These are phyloP conservation scores for Leccinum subfulvum DNA, from an alignment of 1,284 basidiomycete genomes.

Conservation along the genomic window DNA sequence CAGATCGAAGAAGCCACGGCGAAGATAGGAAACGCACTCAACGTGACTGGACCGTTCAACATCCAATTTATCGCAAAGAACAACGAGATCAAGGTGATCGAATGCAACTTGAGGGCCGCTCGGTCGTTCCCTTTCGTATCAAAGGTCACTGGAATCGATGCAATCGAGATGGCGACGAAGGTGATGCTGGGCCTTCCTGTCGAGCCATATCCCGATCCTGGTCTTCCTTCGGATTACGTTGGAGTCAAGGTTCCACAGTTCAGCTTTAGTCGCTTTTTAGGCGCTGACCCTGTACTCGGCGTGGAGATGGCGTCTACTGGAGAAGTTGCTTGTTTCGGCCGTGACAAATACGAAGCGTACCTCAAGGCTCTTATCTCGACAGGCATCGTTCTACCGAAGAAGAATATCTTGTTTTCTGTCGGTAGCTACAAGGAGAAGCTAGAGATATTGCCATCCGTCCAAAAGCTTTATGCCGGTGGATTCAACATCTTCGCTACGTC, in stretches of 20 bases:
- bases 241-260: conserved; percentile 99
- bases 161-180: conserved; percentile 98
- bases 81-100: conserved; percentile 99
- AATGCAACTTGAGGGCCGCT: conserved; percentile 97
- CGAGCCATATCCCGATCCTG: conserved; percentile 86
- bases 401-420: conserved; percentile 92
- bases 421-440: conserved; percentile 98
- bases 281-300: conserved; percentile 97
- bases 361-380: conserved; percentile 96
- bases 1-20: conserved; percentile 96
- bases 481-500: conserved; percentile 98
- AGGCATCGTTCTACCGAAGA: conserved; percentile 91
- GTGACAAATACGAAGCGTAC: conserved; percentile 98
- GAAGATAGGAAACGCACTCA: conserved; percentile 97
- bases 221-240: conserved; percentile 89
- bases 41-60: conserved; percentile 98
- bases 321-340: conserved; percentile 97
- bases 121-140: conserved; percentile 99
- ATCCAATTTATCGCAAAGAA: conserved; percentile 99
- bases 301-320: conserved; percentile 99
- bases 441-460: conserved; percentile 94
- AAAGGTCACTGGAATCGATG: conserved; percentile 96
- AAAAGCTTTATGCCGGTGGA: conserved; percentile 91
- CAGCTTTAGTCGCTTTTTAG: conserved; percentile 93
- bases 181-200: conserved; percentile 94